Evolutionary conservation across 2,329 filamentous ascomycete genomes (phyloP), one percentile per base, ranked within the genome.

Genomic region (Tolypocladium cylindrosporum): DNA sequence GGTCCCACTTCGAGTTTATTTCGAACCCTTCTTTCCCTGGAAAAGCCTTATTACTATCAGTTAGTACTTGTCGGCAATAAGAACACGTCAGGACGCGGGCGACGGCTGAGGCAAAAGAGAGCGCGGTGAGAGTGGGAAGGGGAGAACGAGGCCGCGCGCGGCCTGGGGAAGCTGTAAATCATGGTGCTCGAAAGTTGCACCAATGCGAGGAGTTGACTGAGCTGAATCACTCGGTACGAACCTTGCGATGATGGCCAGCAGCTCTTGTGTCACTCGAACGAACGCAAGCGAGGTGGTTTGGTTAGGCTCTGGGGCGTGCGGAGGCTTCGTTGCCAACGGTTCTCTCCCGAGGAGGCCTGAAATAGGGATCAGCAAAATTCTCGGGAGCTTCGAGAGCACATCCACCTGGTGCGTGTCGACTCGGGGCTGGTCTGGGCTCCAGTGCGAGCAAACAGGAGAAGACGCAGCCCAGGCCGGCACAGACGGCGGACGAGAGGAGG

Each of bases 181-280:
- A 19, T 34, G 19, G 10, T 8, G 31, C n/a, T 37, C 19, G 19
- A 21, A 36, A n/a, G 11, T 37, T 21, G 48, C 19, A 37, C 19
- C 48, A 31, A 52, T 21, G 48, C 48, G 4, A 31, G 31, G 21
- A 21, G 10, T 36, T 52, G 19, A 37, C 19, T 5, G 19, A 36
- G 48, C 48, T 52, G 31, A 52, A 52, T 52, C 48, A 52, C 48
- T 58, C 21, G 43, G 8, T 42, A 66, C 64, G 57, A 60, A 64
- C 64, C 62, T 65, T 56, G 61, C 51, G 57, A 58, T 60, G 55
- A 57, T 59, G 60, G 59, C 55, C 50, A 57, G 55, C 55, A 52
- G 56, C 54, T 45, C 55, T 50, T 59, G 61, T 62, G 58, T 58
- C 43, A 61, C 62, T 61, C 57, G 53, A 60, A 57, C 21, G 40